A percentile compares a stretch with the other conserved stretches of the same genome.
Evolutionary conservation across 495 filamentous ascomycete species (phyloP).

Genomic region (Podospora pseudopauciseta): DNA sequence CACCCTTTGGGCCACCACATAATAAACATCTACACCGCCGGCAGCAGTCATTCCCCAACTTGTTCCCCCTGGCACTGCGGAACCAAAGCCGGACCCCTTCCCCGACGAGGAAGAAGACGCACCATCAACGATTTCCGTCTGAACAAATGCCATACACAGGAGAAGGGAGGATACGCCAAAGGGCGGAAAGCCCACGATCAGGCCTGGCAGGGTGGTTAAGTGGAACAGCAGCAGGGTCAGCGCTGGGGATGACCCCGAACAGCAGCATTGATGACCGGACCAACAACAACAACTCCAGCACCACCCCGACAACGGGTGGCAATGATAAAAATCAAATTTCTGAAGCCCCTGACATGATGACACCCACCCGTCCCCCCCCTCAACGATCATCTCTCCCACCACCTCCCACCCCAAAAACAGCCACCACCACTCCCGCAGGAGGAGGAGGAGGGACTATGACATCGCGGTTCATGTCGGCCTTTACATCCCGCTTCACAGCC

Average conservation of each 20-base stretch:
- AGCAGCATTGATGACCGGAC: slow-evolving; percentile 4
- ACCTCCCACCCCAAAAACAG: slow-evolving; percentile 35
- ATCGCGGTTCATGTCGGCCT: slow-evolving; percentile 45
- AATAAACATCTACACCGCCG: slow-evolving; percentile 32
- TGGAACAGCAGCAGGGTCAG: slow-evolving; percentile 21
- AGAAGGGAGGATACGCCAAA: slow-evolving; percentile 28
- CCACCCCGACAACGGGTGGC: slow-evolving; percentile 1
- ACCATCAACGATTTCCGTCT: slow-evolving; percentile 20
- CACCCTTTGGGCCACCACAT: slow-evolving; percentile 19
- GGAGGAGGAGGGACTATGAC: slow-evolving; percentile 19
- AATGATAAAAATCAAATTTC: not conserved
- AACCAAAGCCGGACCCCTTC: slow-evolving; percentile 26
- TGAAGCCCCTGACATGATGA: slow-evolving; percentile 27
- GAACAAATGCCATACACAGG: slow-evolving; percentile 46
- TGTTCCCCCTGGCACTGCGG: slow-evolving; percentile 33
- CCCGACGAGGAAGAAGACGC: slow-evolving; percentile 32
- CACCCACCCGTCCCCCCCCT: slow-evolving; percentile 28
- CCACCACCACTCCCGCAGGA: slow-evolving; percentile 10
- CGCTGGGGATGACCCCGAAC: slow-evolving; percentile 18
- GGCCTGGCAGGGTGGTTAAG: slow-evolving; percentile 38
- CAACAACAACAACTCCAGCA: slow-evolving; percentile 11
- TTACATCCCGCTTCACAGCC: slow-evolving; percentile 40
- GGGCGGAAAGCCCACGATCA: slow-evolving; percentile 27
- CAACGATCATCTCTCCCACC: slow-evolving; percentile 10
- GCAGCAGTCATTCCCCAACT: slow-evolving; percentile 41